Evolutionary conservation across 441 rosid species (phyloP).

Genomic region (Omphalea diandra): DNA sequence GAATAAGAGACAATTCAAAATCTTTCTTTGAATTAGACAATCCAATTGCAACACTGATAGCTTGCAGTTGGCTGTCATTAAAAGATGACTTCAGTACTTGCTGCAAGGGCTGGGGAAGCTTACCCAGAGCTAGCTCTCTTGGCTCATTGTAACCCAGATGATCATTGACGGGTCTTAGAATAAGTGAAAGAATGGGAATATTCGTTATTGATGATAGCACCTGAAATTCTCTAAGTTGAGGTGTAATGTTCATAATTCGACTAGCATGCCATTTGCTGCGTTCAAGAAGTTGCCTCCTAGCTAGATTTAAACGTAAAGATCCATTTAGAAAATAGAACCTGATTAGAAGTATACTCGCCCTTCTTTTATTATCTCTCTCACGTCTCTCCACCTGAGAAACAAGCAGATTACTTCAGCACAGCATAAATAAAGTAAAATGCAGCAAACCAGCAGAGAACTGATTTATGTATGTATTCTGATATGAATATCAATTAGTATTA

Average conservation of each 20-base stretch:
- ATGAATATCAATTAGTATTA: background rate
- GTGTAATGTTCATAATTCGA: slow-evolving; percentile 81
- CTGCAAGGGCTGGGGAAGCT: slow-evolving; percentile 68
- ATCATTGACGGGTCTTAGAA: slow-evolving; percentile 63
- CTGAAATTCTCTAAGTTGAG: slow-evolving; percentile 98
- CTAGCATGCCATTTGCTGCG: slow-evolving; percentile 99
- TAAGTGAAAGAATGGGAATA: slow-evolving; percentile 76
- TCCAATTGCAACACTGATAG: slow-evolving; percentile 65
- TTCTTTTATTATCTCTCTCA: slow-evolving; percentile 81
- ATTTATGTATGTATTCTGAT: background rate
- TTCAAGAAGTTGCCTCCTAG: slow-evolving; percentile 87
- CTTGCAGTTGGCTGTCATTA: slow-evolving; percentile 89
- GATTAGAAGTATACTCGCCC: slow-evolving; percentile 64
- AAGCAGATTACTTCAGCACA: slow-evolving; percentile 26
- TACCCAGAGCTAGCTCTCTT: slow-evolving; percentile 45
- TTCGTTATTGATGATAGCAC: slow-evolving; percentile 73
- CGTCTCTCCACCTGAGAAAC: slow-evolving; percentile 91
- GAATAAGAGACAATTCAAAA: slow-evolving; percentile 85
- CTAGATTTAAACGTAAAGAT: slow-evolving; percentile 79
- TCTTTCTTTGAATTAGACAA: slow-evolving; percentile 48
- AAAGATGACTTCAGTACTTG: slow-evolving; percentile 68
- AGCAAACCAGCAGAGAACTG: background rate
- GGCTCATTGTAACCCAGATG: slow-evolving; percentile 34
- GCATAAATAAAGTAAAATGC: slow-evolving; percentile 13
- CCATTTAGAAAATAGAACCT: slow-evolving; percentile 90